phyloP scores from a whole-genome alignment of 441 rosid species.

The Erodium texanum region DNA sequence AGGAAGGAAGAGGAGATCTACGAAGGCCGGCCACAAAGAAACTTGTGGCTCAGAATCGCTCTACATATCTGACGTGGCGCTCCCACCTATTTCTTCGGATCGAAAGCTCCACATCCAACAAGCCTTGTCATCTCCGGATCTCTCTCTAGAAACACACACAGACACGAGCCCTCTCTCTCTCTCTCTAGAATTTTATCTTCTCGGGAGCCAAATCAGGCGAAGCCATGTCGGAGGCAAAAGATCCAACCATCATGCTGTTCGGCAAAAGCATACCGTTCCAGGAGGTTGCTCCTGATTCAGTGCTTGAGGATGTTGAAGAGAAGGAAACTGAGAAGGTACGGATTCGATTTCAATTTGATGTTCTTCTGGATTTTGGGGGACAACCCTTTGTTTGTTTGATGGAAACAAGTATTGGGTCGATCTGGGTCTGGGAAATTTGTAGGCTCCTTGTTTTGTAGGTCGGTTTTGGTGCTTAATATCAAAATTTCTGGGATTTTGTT shows the following conservation, averaged over 20 bases:
- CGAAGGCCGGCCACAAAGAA: constrained; percentile 40
- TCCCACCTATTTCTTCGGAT: constrained; percentile 30
- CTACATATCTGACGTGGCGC: constrained; percentile 47
- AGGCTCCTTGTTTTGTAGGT: neutral
- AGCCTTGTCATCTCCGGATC: neutral
- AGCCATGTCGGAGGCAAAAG: constrained; percentile 44
- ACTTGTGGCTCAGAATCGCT: constrained; percentile 64
- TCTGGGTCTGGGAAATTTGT: neutral
- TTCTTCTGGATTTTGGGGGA: neutral
- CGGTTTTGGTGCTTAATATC: neutral
- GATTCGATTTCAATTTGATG: neutral
- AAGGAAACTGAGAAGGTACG: neutral
- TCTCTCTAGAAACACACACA: constrained; percentile 9
- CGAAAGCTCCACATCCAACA: constrained; percentile 28
- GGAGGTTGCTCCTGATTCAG: neutral
- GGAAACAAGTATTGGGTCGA: neutral
- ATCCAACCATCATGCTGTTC: constrained; percentile 64
- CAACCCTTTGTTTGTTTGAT: neutral
- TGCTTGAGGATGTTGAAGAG: neutral
- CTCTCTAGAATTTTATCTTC: neutral
- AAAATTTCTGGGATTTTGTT: too few relatives aligned
- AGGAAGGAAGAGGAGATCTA: constrained; percentile 25
- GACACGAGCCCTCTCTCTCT: constrained; percentile 4
- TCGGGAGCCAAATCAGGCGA: neutral
- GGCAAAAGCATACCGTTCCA: constrained; percentile 57